Base-by-base conservation (phyloP, 2,329 filamentous ascomycete genomes). In the Fusarium tricinctum region DNA sequence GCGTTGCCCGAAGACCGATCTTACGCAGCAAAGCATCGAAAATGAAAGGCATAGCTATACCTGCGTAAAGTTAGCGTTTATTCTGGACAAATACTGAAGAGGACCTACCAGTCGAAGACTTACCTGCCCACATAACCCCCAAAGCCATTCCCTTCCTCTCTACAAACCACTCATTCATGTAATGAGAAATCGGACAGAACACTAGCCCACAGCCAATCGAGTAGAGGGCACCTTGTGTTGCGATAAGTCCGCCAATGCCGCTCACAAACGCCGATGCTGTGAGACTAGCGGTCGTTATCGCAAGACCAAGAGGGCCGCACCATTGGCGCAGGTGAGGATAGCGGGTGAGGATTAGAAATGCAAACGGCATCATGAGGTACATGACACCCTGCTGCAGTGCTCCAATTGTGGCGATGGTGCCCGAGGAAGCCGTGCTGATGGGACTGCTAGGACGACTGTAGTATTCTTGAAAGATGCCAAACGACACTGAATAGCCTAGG, bases 381-480 rank as follows among this genome's bases (percentile, higher is more conserved):
- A 86, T 86, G 51, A 87, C 75, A 0, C 84, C 84, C 45, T 70
- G 69, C 32, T 73, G 69, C 0, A 68, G 67, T 4, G 69, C 66
- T 0, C 72, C 70, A 13, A 74, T 70, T 2, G 73, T 73, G 9
- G 73, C 65, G 10, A 73, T 67, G 15, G 65, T 68, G 8, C 63
- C 69, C 1, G 56, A 73, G 17, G 74, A 76, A 75, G 84, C 84
- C 80, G 82, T 63, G 13, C 32, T 58, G 14, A 63, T 8, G 83
- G 82, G 63, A 80, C 84, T 19, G 84, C 89, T 5, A 83, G 88
- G 81, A 1, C 80, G 82, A 19, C 81, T 84, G 76, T 92, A 92
- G 76, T 90, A 89, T 53, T 88, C 83, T 73, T 91, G 89, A 71
- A 92, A 91, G 45, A 92, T 84, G 46, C 90, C 90, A 71, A 88